Evolutionary conservation across 768 basidiomycete genomes (phyloP).

Genomic region (Leccinum incarnatum): DNA sequence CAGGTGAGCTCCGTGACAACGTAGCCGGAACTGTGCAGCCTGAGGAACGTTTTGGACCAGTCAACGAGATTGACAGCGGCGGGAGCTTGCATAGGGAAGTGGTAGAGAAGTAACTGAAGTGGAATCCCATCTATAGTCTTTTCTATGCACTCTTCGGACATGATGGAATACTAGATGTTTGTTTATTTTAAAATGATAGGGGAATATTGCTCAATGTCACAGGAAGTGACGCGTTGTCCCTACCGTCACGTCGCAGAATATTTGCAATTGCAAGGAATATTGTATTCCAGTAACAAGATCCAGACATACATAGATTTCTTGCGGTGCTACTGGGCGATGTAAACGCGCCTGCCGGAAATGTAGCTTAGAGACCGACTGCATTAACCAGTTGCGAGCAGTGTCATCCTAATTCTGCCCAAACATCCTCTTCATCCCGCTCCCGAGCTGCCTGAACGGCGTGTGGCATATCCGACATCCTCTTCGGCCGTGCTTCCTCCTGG

Average conservation of each 20-base stretch:
- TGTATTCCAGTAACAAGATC: no score
- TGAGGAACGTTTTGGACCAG: neutral
- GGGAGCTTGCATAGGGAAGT: neutral
- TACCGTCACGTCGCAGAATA: no score
- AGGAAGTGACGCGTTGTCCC: no score
- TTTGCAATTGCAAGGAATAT: no score
- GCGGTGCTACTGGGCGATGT: no score
- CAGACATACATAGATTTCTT: no score
- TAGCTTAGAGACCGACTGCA: no score
- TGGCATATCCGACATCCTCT: constrained; percentile 54
- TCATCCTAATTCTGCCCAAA: constrained; percentile 67
- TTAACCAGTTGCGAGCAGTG: neutral
- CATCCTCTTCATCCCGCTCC: constrained; percentile 62
- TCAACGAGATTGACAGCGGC: neutral
- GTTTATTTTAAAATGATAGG: neutral
- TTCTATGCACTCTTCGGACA: neutral
- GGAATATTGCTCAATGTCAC: no score
- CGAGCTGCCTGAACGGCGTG: constrained; percentile 50
- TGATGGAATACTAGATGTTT: neutral
- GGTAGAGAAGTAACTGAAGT: neutral
- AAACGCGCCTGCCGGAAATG: no score
- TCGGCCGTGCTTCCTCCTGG: constrained; percentile 32
- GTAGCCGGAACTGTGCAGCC: neutral
- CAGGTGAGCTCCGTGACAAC: neutral
- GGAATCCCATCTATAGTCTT: neutral